Base-by-base conservation (phyloP, 140 eudicot species). In the Cichorium intybus region DNA sequence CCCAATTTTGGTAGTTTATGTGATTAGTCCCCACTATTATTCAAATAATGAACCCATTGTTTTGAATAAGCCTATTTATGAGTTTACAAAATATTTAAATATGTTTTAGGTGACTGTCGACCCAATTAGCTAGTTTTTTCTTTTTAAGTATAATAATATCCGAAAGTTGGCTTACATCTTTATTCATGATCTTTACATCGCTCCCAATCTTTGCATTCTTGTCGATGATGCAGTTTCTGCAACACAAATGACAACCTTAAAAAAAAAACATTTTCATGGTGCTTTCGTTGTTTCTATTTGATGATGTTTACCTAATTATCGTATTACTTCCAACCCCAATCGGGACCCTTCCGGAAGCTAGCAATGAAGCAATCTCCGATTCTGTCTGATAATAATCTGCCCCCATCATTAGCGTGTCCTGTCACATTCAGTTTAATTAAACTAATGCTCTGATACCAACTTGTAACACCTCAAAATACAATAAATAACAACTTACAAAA, bases 361-460 rank as follows among this genome's bases (percentile, higher is more conserved):
- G 69, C 61, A 83, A 88, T 45, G 90, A 86, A 22, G 99, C 99
- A 8, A 93, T 93, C 73, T 89, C 99, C 7, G 94, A 71, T 65
- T 89, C 97, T 10, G 99, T 93, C 66, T 93, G 99, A 73, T 93
- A 93, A 57, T 70, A 67, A 58, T 93, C 95, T 16, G 99, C 99
- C 49, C 99, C 97, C 85, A 93, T 33, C 99, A 93, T 93, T 64
- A 93, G 64, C 2, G 97, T 79, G 71, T 93, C 97, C 95, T 88
- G 74, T 35, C 8, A 56, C 11, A 4, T 43, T 43, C 1, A 39
- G 7, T 11, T 39, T 6, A 39, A 5, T 39, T 39, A 39, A 39
- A 39, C 18, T 14, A 15, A 14, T 43, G 49, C 20, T 43, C 7
- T 43, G 49, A 43, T 43, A 39, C 47, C 47, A 39, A 11, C 5